phyloP scores from a whole-genome alignment of 192 early-diverging fungal species.

The Entrophospora sp. region DNA sequence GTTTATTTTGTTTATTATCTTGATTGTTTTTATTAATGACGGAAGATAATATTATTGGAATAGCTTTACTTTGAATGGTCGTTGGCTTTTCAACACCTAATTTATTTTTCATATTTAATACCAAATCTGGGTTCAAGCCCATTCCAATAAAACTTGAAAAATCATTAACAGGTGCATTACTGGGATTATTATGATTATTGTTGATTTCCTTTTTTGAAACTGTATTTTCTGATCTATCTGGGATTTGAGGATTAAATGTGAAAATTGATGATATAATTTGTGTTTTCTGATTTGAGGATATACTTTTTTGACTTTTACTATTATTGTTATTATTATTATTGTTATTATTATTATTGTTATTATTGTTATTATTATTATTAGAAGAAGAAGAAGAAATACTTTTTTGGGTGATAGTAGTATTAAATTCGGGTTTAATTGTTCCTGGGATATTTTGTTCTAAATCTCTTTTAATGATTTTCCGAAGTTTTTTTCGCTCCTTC shows the following conservation, averaged over 20 bases:
- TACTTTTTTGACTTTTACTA: background rate
- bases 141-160: conserved; percentile 61
- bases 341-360: background rate
- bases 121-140: conserved; percentile 67
- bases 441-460: conserved; percentile 16
- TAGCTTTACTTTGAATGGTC: conserved; percentile 76
- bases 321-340: background rate
- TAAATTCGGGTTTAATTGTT: background rate
- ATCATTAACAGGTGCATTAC: conserved; percentile 42
- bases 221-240: conserved; percentile 6
- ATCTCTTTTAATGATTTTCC: conserved; percentile 2
- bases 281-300: background rate
- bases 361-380: background rate
- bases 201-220: conserved; percentile 13
- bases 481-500: conserved; percentile 25
- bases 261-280: conserved; percentile 2
- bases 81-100: conserved; percentile 77
- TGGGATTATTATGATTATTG: conserved; percentile 30
- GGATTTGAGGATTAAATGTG: conserved; percentile 11
- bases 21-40: background rate
- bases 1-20: conserved; percentile 1
- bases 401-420: background rate
- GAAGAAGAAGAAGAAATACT: background rate
- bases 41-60: conserved; percentile 49
- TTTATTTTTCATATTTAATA: conserved; percentile 57